Conservation (phyloP, 192 early-diverging fungal species). For the Radiomyces spectabilis region DNA sequence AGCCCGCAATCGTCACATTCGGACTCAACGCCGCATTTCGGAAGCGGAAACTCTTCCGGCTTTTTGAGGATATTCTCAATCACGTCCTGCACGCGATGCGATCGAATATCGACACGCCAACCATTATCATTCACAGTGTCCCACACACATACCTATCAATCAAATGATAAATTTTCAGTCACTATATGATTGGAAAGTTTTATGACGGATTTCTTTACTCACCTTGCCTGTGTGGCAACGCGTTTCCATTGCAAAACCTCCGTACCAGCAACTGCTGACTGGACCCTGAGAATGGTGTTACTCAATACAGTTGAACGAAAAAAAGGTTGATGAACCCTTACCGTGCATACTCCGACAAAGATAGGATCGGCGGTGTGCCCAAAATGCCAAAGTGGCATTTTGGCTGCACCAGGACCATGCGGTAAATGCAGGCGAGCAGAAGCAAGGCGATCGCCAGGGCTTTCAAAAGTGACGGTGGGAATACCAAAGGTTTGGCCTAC, state of each 20-base stretch:
- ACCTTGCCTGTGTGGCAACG: conserved; percentile 76
- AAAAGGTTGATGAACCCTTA: too few relatives aligned
- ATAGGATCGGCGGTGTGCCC: conserved; percentile 91
- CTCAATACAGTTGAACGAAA: too few relatives aligned
- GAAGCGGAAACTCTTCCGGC: conserved; percentile 25
- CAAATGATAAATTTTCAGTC: background rate
- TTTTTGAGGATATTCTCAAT: conserved; percentile 55
- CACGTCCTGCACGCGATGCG: conserved; percentile 74
- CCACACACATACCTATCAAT: conserved; percentile 41
- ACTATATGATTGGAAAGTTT: background rate
- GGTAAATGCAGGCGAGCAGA: conserved; percentile 75
- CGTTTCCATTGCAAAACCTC: conserved; percentile 75
- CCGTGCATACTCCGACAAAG: conserved; percentile 75
- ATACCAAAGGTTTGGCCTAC: conserved; percentile 81
- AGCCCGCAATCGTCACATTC: conserved; percentile 69
- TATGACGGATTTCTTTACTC: background rate
- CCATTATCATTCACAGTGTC: conserved; percentile 56
- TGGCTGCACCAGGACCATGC: conserved; percentile 29
- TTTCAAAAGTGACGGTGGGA: conserved; percentile 79
- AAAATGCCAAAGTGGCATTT: conserved; percentile 79
- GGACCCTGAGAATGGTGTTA: too few relatives aligned
- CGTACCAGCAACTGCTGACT: conserved; percentile 56
- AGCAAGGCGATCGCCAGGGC: conserved; percentile 74
- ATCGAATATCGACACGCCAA: conserved; percentile 63
- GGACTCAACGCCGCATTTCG: conserved; percentile 18